Conservation (phyloP, 2,329 filamentous ascomycete species). For the Mycocentrospora acerina region DNA sequence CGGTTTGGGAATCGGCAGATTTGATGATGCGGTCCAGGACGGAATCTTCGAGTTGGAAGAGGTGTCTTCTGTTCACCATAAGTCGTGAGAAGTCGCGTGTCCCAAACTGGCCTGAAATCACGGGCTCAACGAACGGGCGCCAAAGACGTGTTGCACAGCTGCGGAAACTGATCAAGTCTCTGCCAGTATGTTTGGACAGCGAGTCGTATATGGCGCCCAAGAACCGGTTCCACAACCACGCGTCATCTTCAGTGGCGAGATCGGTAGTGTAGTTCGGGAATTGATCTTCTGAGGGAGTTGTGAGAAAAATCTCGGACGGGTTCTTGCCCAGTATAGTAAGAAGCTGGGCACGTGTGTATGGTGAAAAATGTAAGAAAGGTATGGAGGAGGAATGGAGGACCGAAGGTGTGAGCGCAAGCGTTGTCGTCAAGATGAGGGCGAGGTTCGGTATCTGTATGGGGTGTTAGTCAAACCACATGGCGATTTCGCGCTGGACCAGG, state of each 20-base stretch:
- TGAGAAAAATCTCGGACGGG: conserved; percentile 51
- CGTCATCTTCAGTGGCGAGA: conserved; percentile 58
- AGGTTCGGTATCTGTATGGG: conserved; percentile 70
- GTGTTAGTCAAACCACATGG: conserved; percentile 7
- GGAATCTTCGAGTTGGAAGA: conserved; percentile 73
- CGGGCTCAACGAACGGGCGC: conserved; percentile 79
- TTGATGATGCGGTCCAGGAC: conserved; percentile 63
- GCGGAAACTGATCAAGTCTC: conserved; percentile 73
- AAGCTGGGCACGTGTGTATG: conserved; percentile 80
- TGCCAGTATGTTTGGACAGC: conserved; percentile 74
- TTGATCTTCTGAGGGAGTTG: conserved; percentile 43
- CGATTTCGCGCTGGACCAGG: conserved; percentile 1
- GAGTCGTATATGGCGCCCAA: conserved; percentile 84
- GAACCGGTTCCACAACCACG: conserved; percentile 78
- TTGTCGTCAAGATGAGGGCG: conserved; percentile 75
- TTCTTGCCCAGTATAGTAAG: conserved; percentile 67
- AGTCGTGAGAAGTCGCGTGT: conserved; percentile 83
- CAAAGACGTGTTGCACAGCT: conserved; percentile 74
- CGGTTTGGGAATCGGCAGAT: background rate
- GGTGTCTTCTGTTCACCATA: conserved; percentile 67
- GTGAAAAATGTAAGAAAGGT: conserved; percentile 78
- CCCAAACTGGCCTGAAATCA: conserved; percentile 70
- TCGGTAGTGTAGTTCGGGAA: conserved; percentile 49
- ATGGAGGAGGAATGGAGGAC: conserved; percentile 70
- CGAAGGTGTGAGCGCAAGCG: conserved; percentile 63